These are phyloP conservation scores for Jatropha curcas DNA, from an alignment of 345 rosid species.

Conservation along the genomic window DNA sequence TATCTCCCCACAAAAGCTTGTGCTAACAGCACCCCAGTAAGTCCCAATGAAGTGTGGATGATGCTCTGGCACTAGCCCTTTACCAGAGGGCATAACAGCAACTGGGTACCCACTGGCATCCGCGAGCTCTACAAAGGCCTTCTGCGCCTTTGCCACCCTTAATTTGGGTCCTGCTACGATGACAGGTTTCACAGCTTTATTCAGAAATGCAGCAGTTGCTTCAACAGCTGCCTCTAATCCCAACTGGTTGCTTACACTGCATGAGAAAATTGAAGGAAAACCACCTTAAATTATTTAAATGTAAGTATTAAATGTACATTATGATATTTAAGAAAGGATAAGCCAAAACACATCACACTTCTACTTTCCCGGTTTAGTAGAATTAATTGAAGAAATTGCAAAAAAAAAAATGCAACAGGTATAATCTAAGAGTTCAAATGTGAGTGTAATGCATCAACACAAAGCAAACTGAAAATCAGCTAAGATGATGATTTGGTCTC, in stretches of 20 bases:
- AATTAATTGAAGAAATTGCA: neutral
- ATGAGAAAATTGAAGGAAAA: slow-evolving; percentile 13
- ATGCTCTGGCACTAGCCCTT: slow-evolving; percentile 63
- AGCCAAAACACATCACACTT: neutral
- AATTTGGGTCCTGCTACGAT: slow-evolving; percentile 65
- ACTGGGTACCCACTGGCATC: slow-evolving; percentile 56
- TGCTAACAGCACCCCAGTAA: slow-evolving; percentile 79
- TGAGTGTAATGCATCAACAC: neutral
- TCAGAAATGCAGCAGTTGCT: slow-evolving; percentile 59
- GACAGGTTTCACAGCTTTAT: slow-evolving; percentile 77
- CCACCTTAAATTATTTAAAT: neutral
- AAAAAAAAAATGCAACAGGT: neutral
- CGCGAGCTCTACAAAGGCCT: slow-evolving; percentile 54
- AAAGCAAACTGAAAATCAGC: neutral
- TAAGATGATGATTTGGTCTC: neutral
- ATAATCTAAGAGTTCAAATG: neutral
- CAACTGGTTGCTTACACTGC: slow-evolving; percentile 62
- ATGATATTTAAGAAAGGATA: neutral
- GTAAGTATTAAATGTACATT: neutral
- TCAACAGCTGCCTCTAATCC: slow-evolving; percentile 78
- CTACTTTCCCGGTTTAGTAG: neutral
- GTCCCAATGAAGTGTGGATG: slow-evolving; percentile 72
- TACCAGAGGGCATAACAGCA: slow-evolving; percentile 68
- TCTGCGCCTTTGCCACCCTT: slow-evolving; percentile 56
- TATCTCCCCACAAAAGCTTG: slow-evolving; percentile 62